Conservation (phyloP, 2,329 filamentous ascomycete genomes). For the Metarhizium rileyi region DNA sequence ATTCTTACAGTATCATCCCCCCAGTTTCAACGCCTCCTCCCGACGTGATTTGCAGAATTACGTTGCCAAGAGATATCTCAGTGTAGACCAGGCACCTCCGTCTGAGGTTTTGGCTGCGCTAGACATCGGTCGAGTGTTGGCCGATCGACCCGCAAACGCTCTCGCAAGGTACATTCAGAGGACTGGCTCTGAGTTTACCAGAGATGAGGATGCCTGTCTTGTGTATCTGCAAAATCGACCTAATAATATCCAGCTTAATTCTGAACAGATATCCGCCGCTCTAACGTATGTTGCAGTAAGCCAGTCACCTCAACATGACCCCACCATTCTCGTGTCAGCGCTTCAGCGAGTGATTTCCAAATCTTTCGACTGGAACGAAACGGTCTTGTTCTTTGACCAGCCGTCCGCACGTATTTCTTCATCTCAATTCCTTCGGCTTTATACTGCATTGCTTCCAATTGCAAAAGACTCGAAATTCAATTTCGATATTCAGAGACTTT, state of each 20-base stretch:
- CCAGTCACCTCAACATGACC: conserved; percentile 42
- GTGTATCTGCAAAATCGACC: conserved; percentile 44
- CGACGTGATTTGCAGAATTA: conserved; percentile 61
- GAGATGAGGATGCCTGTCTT: conserved; percentile 58
- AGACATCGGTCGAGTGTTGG: conserved; percentile 57
- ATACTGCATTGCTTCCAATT: conserved; percentile 66
- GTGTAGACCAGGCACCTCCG: conserved; percentile 54
- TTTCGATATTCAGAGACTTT: conserved; percentile 80
- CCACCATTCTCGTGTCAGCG: conserved; percentile 49
- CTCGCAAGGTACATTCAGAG: conserved; percentile 62
- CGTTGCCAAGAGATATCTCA: conserved; percentile 58
- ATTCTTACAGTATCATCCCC: conserved; percentile 77
- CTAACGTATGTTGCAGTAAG: conserved; percentile 58
- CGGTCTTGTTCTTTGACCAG: conserved; percentile 74
- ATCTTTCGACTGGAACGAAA: conserved; percentile 59
- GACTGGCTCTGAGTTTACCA: conserved; percentile 64
- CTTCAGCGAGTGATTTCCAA: conserved; percentile 51
- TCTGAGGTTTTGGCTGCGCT: conserved; percentile 61
- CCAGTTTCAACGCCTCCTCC: conserved; percentile 69
- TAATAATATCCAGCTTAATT: conserved; percentile 53
- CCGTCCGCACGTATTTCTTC: conserved; percentile 66
- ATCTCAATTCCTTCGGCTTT: conserved; percentile 71
- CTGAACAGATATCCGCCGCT: conserved; percentile 74
- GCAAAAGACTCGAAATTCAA: conserved; percentile 39
- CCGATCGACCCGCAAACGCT: conserved; percentile 44